phyloP scores from a whole-genome alignment of 352 stramenopile genomes.

The Phytophthora constricta region DNA sequence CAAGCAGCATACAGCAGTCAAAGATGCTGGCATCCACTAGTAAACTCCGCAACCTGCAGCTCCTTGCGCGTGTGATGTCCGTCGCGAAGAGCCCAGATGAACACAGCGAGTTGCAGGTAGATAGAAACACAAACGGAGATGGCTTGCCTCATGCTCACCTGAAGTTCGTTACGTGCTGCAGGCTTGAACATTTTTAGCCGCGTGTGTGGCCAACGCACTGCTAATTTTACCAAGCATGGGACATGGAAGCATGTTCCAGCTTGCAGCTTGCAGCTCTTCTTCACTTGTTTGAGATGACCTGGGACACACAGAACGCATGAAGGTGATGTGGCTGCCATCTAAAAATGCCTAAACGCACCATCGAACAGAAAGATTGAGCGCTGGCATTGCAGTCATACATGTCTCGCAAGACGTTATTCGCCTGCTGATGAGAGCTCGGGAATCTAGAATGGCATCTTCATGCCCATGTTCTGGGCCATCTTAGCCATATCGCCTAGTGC shows the following conservation, averaged over 20 bases:
- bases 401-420: conserved; percentile 18
- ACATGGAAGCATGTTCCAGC: too few species aligned
- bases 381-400: conserved; percentile 28
- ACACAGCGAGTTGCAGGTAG: conserved; percentile 16
- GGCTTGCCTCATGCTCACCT: conserved; percentile 9
- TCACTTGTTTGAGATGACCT: not conserved
- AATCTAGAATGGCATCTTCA: conserved; percentile 84
- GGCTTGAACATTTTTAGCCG: conserved; percentile 26
- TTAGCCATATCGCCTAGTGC: conserved; percentile 81
- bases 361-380: conserved; percentile 30
- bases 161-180: conserved; percentile 33
- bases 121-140: conserved; percentile 26
- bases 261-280: too few species aligned
- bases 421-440: not conserved
- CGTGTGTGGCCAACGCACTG: too few species aligned
- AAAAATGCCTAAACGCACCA: conserved; percentile 14
- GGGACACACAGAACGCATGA: not conserved
- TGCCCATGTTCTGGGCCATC: conserved; percentile 73
- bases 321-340: not conserved
- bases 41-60: conserved; percentile 8
- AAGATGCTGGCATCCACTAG: conserved; percentile 37
- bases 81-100: conserved; percentile 5
- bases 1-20: conserved; percentile 33
- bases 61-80: conserved; percentile 8
- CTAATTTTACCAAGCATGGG: too few species aligned